phyloP scores from a whole-genome alignment of 441 rosid genomes.

The Euphorbia schlechtendalii region DNA sequence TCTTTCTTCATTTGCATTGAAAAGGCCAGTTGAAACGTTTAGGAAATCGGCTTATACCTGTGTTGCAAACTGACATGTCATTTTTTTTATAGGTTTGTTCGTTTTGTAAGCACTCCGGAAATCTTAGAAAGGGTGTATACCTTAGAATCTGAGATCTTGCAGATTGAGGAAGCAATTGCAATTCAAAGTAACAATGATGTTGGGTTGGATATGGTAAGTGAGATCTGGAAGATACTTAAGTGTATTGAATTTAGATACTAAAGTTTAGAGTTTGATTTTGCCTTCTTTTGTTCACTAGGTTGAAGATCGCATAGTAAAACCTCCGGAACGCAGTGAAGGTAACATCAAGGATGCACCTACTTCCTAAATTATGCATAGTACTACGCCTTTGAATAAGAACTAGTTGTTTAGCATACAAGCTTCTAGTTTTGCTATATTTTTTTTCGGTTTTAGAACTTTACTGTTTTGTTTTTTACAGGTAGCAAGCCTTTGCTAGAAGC shows the following conservation, averaged over 20 bases:
- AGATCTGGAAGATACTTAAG: slow-evolving; percentile 10
- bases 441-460: slow-evolving; percentile 12
- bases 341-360: slow-evolving; percentile 16
- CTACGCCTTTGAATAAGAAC: not conserved
- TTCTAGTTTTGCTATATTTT: not conserved
- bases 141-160: slow-evolving; percentile 87
- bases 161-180: slow-evolving; percentile 83
- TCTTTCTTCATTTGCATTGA: not conserved
- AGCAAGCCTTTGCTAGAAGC: slow-evolving; percentile 35
- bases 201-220: slow-evolving; percentile 51
- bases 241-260: slow-evolving; percentile 4
- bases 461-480: slow-evolving; percentile 40
- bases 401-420: not conserved
- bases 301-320: slow-evolving; percentile 43
- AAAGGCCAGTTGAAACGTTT: not conserved
- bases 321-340: slow-evolving; percentile 61
- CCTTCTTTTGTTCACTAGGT: slow-evolving; percentile 36
- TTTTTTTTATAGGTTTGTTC: slow-evolving; percentile 70
- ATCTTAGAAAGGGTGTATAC: slow-evolving; percentile 73
- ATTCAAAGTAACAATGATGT: slow-evolving; percentile 62
- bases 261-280: slow-evolving; percentile 14
- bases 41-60: not conserved
- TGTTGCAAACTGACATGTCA: slow-evolving; percentile 16
- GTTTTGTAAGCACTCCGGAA: slow-evolving; percentile 96
- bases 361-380: too few relatives aligned